A percentile compares a stretch with the other conserved stretches of the same genome.
phyloP scores from a whole-genome alignment of 1,139 yeast species.

The Nakaseomyces uthaithaninus region DNA sequence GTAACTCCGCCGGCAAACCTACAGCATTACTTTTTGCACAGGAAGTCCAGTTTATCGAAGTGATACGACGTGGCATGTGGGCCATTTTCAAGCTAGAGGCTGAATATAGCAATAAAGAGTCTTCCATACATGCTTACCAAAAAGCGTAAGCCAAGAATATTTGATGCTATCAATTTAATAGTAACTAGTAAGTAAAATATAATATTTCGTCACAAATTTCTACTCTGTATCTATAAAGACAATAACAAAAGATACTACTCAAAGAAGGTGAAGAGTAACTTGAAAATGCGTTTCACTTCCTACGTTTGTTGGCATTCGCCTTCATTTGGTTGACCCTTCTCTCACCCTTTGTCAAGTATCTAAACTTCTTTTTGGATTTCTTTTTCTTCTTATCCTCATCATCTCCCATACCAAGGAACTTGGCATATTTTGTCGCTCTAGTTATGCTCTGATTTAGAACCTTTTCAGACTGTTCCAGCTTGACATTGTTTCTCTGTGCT shows the following conservation, averaged over 20 bases:
- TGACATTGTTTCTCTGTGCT: conserved; percentile 58
- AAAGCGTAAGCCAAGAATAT: neutral
- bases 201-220: no score
- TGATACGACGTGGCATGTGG: conserved; percentile 84
- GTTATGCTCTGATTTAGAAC: conserved; percentile 56
- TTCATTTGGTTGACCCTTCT: conserved; percentile 61
- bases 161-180: no score
- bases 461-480: conserved; percentile 50
- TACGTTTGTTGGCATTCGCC: conserved; percentile 34
- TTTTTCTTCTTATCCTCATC: conserved; percentile 34
- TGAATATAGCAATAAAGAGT: conserved; percentile 39
- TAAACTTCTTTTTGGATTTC: conserved; percentile 67
- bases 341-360: conserved; percentile 75
- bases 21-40: conserved; percentile 37
- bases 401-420: conserved; percentile 42
- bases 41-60: conserved; percentile 65
- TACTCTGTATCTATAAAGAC: no score
- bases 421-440: conserved; percentile 68
- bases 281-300: conserved; percentile 16
- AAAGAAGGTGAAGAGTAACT: neutral
- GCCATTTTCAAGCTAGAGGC: conserved; percentile 74
- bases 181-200: neutral
- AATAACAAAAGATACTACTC: no score
- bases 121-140: neutral
- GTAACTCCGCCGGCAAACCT: neutral